Evolutionary conservation across 2,329 filamentous ascomycete species (phyloP).

Genomic region (Trichoderma sp.): DNA sequence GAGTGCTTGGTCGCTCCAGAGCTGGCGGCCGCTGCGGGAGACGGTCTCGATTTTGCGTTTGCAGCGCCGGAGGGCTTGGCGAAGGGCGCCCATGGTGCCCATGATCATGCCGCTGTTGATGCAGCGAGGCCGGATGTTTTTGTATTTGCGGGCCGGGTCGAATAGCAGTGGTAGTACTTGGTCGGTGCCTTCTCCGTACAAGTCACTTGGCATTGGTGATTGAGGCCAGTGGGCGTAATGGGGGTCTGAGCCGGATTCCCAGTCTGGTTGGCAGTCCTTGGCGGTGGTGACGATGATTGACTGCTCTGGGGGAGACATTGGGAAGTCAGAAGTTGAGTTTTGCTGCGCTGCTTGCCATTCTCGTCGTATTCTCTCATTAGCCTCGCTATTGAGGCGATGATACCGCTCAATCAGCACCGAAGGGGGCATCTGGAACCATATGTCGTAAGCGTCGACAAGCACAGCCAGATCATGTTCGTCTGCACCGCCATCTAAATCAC

Average conservation of each 20-base stretch:
- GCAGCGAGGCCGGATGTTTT: constrained; percentile 34
- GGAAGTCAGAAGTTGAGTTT: constrained; percentile 18
- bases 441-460: constrained; percentile 43
- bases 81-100: constrained; percentile 32
- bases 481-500: background rate
- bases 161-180: constrained; percentile 31
- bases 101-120: constrained; percentile 34
- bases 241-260: constrained; percentile 39
- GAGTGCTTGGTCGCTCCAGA: constrained; percentile 44
- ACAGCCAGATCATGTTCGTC: constrained; percentile 32
- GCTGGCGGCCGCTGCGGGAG: constrained; percentile 35
- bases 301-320: constrained; percentile 30
- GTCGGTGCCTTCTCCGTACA: constrained; percentile 41
- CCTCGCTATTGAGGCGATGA: constrained; percentile 30
- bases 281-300: constrained; percentile 35
- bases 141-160: constrained; percentile 39
- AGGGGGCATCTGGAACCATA: constrained; percentile 45
- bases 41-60: constrained; percentile 33
- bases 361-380: constrained; percentile 31
- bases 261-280: constrained; percentile 41
- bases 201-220: constrained; percentile 39
- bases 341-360: constrained; percentile 25
- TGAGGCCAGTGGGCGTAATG: constrained; percentile 42
- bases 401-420: constrained; percentile 42
- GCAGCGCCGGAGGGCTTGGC: constrained; percentile 30